These are phyloP conservation scores for Claviceps sp. DNA, from an alignment of 2,329 filamentous ascomycete species.

Conservation along the genomic window DNA sequence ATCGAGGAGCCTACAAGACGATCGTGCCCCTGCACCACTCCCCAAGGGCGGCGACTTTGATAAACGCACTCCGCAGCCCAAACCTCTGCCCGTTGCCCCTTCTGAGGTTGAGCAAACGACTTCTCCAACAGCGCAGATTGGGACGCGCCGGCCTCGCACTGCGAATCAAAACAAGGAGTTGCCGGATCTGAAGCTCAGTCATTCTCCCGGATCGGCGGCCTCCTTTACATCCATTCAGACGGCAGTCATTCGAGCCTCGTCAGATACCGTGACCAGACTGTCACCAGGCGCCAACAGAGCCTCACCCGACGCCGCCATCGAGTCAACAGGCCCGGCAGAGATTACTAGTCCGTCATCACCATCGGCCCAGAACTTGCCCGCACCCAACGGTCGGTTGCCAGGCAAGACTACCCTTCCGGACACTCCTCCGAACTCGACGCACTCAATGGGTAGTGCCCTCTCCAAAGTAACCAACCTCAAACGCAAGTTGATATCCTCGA, in stretches of 20 bases:
- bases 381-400: slow-evolving; percentile 15
- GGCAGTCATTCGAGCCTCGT: slow-evolving; percentile 1
- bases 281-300: not conserved
- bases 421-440: not conserved
- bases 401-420: slow-evolving; percentile 8
- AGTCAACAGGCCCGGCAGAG: not conserved
- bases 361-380: slow-evolving; percentile 13
- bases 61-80: slow-evolving; percentile 5
- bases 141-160: slow-evolving; percentile 38
- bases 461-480: slow-evolving; percentile 21
- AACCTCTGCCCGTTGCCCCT: slow-evolving; percentile 6
- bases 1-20: not conserved
- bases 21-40: slow-evolving; percentile 9
- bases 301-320: not conserved
- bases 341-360: slow-evolving; percentile 5
- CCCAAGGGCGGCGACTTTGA: slow-evolving; percentile 14
- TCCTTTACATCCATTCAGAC: slow-evolving; percentile 11
- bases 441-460: slow-evolving; percentile 19
- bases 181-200: slow-evolving; percentile 32
- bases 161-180: slow-evolving; percentile 32
- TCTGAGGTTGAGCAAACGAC: slow-evolving; percentile 13
- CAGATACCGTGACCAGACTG: not conserved
- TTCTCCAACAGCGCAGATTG: slow-evolving; percentile 23
- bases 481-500: slow-evolving; percentile 9
- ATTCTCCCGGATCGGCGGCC: slow-evolving; percentile 37